Evolutionary conservation across 768 basidiomycete genomes (phyloP), one percentile per base, ranked within the genome.

Genomic region (Lentinus brumalis): DNA sequence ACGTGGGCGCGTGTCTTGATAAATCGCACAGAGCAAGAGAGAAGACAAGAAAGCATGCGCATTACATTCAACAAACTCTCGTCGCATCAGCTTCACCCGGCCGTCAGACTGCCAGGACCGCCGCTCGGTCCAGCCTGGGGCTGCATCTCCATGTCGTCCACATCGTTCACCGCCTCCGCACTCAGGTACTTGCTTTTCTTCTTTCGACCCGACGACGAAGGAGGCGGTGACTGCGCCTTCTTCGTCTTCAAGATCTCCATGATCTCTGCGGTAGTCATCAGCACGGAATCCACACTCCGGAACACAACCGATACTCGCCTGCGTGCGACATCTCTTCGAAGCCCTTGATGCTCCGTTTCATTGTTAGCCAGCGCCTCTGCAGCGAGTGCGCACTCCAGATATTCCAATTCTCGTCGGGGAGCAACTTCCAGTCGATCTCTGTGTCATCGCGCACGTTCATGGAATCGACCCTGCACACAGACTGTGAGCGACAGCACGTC

Each of bases 361-460:
- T 84, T 1, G 88, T 88, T 50, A 86, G 70, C 91, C 91, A 94
- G 51, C 90, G 86, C 41, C 90, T 82, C 65, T 92, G 91, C 39
- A 94, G 76, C 14, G 82, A 79, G 68, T 94, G 92, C 0, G 89
- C 84, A 71, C 91, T 93, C 89, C 89, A 93, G 9, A 91, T 70
- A 66, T 93, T 91, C 91, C 91, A 93, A 59, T 87, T 79, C 15
- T 83, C 69, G 70, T 94, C 92, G 1, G 84, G 76, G 11, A 94
- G 77, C 16, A 81, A 80, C 69, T 91, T 91, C 92, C 92, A 94
- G 66, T 91, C 88, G 49, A 94, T 88, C 69, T 94, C 92, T 31
- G 85, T 88, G 66, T 94, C 92, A 67, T 93, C 87, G 46, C 81
- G 79, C 54, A 93, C 88, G 59, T 86, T 81, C 50, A 93, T 72